A percentile compares a stretch with the other conserved stretches of the same genome.
These are phyloP conservation scores for Monosporascus ibericus DNA, from an alignment of 2,329 filamentous ascomycete genomes.

Conservation along the genomic window DNA sequence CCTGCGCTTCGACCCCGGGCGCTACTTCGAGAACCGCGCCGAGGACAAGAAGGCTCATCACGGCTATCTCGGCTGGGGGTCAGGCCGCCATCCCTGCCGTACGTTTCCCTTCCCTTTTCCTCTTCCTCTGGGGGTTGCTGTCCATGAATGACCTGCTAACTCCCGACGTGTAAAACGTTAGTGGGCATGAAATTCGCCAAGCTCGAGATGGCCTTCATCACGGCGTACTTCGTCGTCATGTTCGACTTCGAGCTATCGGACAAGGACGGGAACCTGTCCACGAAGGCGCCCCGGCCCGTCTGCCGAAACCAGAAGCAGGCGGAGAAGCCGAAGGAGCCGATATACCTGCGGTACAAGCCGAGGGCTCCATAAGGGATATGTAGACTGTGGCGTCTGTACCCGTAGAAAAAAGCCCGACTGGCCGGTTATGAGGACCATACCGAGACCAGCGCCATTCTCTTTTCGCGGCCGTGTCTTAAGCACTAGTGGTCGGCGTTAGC, in stretches of 20 bases:
- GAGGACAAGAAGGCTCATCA: conserved; percentile 30
- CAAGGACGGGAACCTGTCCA: conserved; percentile 24
- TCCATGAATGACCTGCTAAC: conserved; percentile 5
- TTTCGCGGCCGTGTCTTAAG: too few relatives aligned
- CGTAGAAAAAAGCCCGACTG: too few relatives aligned
- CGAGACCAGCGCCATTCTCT: too few relatives aligned
- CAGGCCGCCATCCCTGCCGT: conserved; percentile 32
- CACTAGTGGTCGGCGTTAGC: too few relatives aligned
- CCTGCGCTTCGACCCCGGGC: conserved; percentile 36
- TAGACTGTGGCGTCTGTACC: too few relatives aligned
- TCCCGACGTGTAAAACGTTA: conserved; percentile 7
- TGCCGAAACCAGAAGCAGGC: conserved; percentile 34
- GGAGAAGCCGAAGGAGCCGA: conserved; percentile 30
- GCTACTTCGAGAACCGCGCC: conserved; percentile 36
- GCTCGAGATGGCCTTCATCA: conserved; percentile 42
- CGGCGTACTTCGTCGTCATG: conserved; percentile 38
- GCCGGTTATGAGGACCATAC: too few relatives aligned
- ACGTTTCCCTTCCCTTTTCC: conserved; percentile 8
- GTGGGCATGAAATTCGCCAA: conserved; percentile 38
- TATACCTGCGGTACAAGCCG: conserved; percentile 30
- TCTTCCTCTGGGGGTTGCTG: conserved; percentile 6
- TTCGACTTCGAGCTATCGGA: conserved; percentile 38
- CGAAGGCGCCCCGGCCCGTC: conserved; percentile 18
- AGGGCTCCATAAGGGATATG: neutral
- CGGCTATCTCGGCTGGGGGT: conserved; percentile 19